Percentiles rank a stretch among this genome's conserved stretches.
Evolutionary conservation across 768 basidiomycete species (phyloP).

Genomic region (Suillus placidus): DNA sequence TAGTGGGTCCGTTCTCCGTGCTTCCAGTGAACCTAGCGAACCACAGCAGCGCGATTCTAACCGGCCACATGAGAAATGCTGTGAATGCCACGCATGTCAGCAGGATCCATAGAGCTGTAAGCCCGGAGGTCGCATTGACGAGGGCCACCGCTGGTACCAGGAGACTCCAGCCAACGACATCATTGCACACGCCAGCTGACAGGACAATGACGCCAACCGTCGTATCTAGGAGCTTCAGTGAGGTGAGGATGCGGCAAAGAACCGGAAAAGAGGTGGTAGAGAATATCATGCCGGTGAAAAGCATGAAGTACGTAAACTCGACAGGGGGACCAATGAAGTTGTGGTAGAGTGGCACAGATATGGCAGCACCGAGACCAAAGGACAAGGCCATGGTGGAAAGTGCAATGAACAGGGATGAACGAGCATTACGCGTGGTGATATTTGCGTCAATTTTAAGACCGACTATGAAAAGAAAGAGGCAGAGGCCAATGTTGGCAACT

Average conservation of each 20-base stretch:
- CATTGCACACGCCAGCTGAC: constrained; percentile 89
- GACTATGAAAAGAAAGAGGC: constrained; percentile 89
- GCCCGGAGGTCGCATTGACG: constrained; percentile 81
- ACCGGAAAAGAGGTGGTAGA: constrained; percentile 90
- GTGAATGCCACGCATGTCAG: constrained; percentile 81
- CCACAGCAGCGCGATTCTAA: constrained; percentile 64
- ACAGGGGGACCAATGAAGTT: constrained; percentile 63
- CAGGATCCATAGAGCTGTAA: constrained; percentile 85
- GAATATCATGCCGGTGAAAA: constrained; percentile 91
- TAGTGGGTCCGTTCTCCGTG: constrained; percentile 77
- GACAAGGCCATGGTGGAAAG: constrained; percentile 83
- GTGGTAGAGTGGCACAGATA: constrained; percentile 74
- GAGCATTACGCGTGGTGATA: constrained; percentile 77
- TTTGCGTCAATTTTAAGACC: constrained; percentile 89
- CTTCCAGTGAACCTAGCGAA: constrained; percentile 79
- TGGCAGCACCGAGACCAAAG: constrained; percentile 82
- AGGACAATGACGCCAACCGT: constrained; percentile 92
- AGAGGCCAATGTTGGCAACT: constrained; percentile 86
- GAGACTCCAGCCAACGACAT: constrained; percentile 86
- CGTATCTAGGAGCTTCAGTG: constrained; percentile 88
- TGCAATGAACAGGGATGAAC: constrained; percentile 67
- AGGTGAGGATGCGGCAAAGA: constrained; percentile 85
- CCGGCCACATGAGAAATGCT: constrained; percentile 71
- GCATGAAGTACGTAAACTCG: constrained; percentile 86
- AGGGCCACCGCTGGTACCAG: constrained; percentile 90